Base-by-base conservation (phyloP, 306 rosid genomes). In the Prunus persica region DNA sequence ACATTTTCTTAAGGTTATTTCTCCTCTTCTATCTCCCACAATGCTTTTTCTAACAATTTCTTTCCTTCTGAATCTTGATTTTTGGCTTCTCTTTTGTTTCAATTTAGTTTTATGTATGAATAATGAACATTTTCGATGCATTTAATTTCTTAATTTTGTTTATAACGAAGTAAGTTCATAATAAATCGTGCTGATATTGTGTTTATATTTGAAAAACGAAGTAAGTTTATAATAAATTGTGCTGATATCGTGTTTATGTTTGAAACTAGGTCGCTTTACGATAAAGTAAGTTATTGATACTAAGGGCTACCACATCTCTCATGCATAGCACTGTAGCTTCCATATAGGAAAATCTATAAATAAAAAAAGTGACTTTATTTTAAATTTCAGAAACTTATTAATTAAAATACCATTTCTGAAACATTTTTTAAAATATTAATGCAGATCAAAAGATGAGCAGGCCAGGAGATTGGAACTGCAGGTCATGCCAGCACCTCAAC, bases 401-500 rank as follows among this genome's bases (percentile, higher is more conserved):
- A 60, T 60, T 60, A 24, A 58, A 58, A 15, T 58, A 58, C 11
- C 11, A 6, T 4, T 41, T 27, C 45, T 62, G 24, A 16, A 8
- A 41, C 67, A 27, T 41, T 51, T 24, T 8, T 24, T 24, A 15
- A 16, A 9, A 38, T 1, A 16, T 24, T 13, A 63, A 19, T 46
- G 79, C 79, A 80, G 84, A 57, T n/a, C 30, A 41, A 79, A 82
- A 84, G 2, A 95, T 95, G 99, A 92, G 89, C 86, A 86, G 99
- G 67, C 97, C 99, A 18, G 99, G 99, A 67, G 99, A 95, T 61
- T 95, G 99, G 99, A 95, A 92, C 81, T 95, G 99, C 80, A 90
- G 88, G 87, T 85, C 99, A 45, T 95, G 99, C 93, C 99, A 92
- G 78, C 93, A 95, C 85, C 82, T 92, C 74, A 95, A 95, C 80